Evolutionary conservation across 352 stramenopile species (phyloP), one percentile per base, ranked within the genome.

Genomic region (Pythium scleroteichum): DNA sequence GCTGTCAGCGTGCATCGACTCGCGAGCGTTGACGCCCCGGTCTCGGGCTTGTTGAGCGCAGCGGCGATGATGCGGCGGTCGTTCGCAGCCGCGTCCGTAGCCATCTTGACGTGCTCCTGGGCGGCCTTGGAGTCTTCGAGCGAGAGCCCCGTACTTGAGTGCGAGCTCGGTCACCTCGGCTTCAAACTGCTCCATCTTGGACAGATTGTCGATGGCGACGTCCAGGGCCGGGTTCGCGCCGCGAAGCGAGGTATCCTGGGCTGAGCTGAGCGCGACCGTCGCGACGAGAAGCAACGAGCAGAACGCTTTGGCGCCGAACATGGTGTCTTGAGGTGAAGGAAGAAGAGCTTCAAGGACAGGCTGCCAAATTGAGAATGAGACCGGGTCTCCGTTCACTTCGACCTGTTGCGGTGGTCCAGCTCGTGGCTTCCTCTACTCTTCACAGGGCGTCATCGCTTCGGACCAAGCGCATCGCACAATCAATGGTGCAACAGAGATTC

Each of bases 111-210:
- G 10, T 68, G 61, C 35, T 73, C 66, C 13, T 58, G 46, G 2
- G 56, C 66, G 3, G 53, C 66, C 29, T 44, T 51, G 17, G 67
- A 64, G 17, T 48, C 67, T 10, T 69, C 63, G 10, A 74, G 62
- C 6, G 67, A 62, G 19, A 71, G 58, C 3, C n/a, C 66, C 66
- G 50, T 74, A 74, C 53, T 66, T 55, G 49, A 66, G 50, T 29
- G 67, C 67, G 20, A 74, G 59, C 27, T 71, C 57, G 45, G 63
- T 59, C 26, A 71, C 67, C 2, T 59, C 57, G 26, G 50, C 59
- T 27, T 71, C 63, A 16, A 74, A 74, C 42, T 62, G 53, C 53
- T 68, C 61, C 53, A 68, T 62, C 33, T 62, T 62, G 46, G 52
- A 42, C 17, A 68, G 40, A 39, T 62, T 68, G 14, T 68, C 53